Percentiles rank a stretch among this genome's conserved stretches.
Conservation (phyloP, 2,329 filamentous ascomycete species). For the Exophiala spinifera region DNA sequence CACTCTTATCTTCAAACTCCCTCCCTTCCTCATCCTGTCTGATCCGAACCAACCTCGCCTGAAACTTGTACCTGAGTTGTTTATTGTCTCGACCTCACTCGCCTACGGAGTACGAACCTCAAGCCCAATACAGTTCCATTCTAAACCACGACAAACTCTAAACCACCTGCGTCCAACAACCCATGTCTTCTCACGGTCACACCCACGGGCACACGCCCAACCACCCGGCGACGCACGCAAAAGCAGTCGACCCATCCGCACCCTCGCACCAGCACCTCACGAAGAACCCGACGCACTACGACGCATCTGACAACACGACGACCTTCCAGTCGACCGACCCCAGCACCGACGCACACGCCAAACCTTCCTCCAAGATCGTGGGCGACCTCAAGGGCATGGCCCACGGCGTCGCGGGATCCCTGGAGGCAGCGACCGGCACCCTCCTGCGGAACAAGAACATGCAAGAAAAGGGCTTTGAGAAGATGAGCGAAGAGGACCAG, state of each 20-base stretch:
- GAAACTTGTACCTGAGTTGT: no score
- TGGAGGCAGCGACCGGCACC: slow-evolving; percentile 24
- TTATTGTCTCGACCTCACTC: no score
- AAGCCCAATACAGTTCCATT: no score
- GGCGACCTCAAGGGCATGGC: slow-evolving; percentile 25
- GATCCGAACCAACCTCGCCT: no score
- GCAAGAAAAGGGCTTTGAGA: slow-evolving; percentile 25
- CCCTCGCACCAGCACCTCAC: neutral
- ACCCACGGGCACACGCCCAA: slow-evolving; percentile 1
- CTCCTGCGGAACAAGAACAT: slow-evolving; percentile 22
- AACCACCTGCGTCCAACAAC: neutral
- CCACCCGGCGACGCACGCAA: neutral
- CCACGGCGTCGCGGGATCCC: slow-evolving; percentile 18
- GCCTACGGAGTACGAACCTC: no score
- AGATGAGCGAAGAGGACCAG: slow-evolving; percentile 26
- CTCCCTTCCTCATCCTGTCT: no score
- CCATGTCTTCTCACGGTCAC: neutral
- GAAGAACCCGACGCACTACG: neutral
- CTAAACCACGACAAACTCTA: neutral
- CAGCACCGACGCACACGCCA: slow-evolving; percentile 14
- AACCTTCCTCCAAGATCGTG: slow-evolving; percentile 13
- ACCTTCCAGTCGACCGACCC: slow-evolving; percentile 20
- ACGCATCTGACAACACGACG: slow-evolving; percentile 21
- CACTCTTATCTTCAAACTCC: no score
- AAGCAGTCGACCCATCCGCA: neutral